Evolutionary conservation across 768 basidiomycete genomes (phyloP).

Genomic region (Jaapia argillacea): DNA sequence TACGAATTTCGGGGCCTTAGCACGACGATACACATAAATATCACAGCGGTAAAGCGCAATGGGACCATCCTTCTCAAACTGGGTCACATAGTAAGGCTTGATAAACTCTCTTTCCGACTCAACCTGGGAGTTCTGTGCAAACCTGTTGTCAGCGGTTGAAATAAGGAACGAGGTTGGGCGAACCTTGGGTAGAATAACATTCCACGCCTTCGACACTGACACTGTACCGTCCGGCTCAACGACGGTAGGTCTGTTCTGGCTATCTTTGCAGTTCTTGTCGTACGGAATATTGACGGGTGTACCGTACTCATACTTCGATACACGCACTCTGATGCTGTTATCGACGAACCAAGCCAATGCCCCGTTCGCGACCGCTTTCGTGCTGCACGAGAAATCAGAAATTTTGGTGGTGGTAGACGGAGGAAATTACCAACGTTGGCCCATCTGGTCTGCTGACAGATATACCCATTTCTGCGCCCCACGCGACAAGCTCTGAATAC

Average conservation of each 20-base stretch:
- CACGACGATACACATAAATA: conserved; percentile 10
- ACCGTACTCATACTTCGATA: conserved; percentile 19
- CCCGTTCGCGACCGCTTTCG: conserved; percentile 22
- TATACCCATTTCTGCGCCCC: conserved; percentile 12
- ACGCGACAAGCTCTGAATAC: conserved; percentile 13
- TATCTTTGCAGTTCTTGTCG: conserved; percentile 8
- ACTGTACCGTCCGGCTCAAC: neutral
- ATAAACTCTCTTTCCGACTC: neutral
- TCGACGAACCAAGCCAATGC: conserved; percentile 21
- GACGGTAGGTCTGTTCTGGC: conserved; percentile 2
- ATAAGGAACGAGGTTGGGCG: neutral
- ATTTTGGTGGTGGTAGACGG: neutral
- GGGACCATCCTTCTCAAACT: neutral
- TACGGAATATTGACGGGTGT: conserved; percentile 7
- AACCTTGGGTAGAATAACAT: conserved; percentile 16
- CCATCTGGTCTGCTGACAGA: conserved; percentile 16
- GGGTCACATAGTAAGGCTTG: neutral
- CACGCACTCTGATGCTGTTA: conserved; percentile 14
- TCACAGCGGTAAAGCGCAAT: neutral
- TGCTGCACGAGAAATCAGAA: conserved; percentile 1
- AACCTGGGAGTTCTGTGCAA: neutral
- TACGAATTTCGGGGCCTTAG: conserved; percentile 6
- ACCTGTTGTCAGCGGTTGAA: neutral
- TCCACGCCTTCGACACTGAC: conserved; percentile 9
- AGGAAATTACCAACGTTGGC: neutral